Percentiles rank a stretch among this genome's conserved stretches.
Evolutionary conservation across 2,329 filamentous ascomycete species (phyloP).

Genomic region (Thermoascus crustaceus): DNA sequence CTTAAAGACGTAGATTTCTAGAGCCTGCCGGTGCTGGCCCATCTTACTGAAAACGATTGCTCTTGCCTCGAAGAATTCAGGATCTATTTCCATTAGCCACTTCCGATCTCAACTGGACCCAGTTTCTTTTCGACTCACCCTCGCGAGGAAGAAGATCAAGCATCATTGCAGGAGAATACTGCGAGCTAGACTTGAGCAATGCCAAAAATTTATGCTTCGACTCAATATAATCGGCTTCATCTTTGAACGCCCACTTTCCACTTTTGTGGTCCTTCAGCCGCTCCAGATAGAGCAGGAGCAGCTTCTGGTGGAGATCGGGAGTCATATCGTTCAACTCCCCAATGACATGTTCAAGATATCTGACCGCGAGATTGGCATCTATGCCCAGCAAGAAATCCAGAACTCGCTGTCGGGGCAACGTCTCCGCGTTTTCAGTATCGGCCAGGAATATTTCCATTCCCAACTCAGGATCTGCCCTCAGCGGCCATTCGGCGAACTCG

Average conservation of each 20-base stretch:
- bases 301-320: slow-evolving; percentile 76
- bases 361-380: slow-evolving; percentile 62
- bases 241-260: slow-evolving; percentile 28
- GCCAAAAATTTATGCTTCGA: slow-evolving; percentile 60
- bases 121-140: slow-evolving; percentile 45
- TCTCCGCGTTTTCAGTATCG: slow-evolving; percentile 92
- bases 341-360: slow-evolving; percentile 86
- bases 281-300: slow-evolving; percentile 65
- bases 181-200: slow-evolving; percentile 66
- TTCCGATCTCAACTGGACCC: not conserved
- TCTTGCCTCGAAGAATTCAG: slow-evolving; percentile 78
- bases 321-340: slow-evolving; percentile 75
- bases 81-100: slow-evolving; percentile 46
- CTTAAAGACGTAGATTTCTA: slow-evolving; percentile 98
- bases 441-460: slow-evolving; percentile 91
- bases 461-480: slow-evolving; percentile 61
- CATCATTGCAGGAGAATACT: slow-evolving; percentile 73
- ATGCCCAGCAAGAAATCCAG: slow-evolving; percentile 64
- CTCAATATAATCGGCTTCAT: slow-evolving; percentile 45
- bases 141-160: slow-evolving; percentile 71
- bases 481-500: slow-evolving; percentile 83
- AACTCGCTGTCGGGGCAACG: slow-evolving; percentile 67
- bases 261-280: slow-evolving; percentile 37
- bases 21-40: slow-evolving; percentile 86
- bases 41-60: slow-evolving; percentile 90